Base-by-base conservation (phyloP, 495 filamentous ascomycete genomes). In the Lasiosphaeria hispida region DNA sequence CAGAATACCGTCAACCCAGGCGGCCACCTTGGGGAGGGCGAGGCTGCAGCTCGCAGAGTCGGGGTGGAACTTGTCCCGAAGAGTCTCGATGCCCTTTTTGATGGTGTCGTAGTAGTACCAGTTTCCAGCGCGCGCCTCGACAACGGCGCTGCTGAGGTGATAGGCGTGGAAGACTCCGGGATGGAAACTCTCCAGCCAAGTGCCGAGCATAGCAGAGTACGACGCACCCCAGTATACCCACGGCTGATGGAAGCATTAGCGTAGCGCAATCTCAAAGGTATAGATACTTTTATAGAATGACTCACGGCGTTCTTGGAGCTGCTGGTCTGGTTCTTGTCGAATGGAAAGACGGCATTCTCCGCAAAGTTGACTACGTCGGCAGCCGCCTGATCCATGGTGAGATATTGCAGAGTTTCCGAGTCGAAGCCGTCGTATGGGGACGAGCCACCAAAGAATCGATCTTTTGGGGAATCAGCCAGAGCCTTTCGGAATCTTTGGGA, bases 141-240 rank as follows among this genome's bases (percentile, higher is more conserved):
- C 83, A 2, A 80, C 79, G 3, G 84, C 85, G 59, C 80, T 83
- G 44, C 82, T 84, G 15, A 84, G 78, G 60, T 85, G 81, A 60
- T 85, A 87, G 1, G 84, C 84, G 79, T 83, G 84, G 70, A 87
- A 87, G 1, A 81, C 86, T 11, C 83, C 85, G 0, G 84, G 84
- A n/a, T 80, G 72, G 19, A 76, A 76, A 10, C 72, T 74, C 48
- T 81, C 81, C 11, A 79, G 82, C 85, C 85, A 88, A 8, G 80
- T 83, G 9, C 84, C 63, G 36, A 87, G 71, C 9, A 84, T 84
- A 47, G 83, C 86, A 49, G 80, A 79, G 66, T 89, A 89, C 8
- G 81, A 84, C 39, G 83, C 81, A 30, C 86, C 86, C 10, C 73
- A 77, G 53, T 81, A 76, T 6, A 87, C 70, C 86, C 85, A 89